phyloP scores from a whole-genome alignment of 352 stramenopile genomes.

The Pythium monospermum region DNA sequence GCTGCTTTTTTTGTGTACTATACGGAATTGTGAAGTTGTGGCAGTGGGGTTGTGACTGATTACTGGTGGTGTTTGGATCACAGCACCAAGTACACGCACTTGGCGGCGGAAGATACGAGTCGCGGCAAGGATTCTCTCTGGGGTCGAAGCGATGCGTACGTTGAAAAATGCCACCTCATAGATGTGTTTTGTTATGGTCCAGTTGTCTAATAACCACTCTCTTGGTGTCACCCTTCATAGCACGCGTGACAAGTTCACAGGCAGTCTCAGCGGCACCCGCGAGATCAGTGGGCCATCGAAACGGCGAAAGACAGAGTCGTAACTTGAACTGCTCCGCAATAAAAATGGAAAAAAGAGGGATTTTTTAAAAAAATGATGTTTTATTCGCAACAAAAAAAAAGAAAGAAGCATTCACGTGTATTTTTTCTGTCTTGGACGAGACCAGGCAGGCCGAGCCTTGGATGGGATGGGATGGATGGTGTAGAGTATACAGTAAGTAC shows the following conservation, averaged over 20 bases:
- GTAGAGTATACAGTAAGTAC: too few species aligned
- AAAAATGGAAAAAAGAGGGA: neutral
- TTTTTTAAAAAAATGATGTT: neutral
- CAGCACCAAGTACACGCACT: constrained; percentile 97
- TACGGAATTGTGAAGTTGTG: neutral
- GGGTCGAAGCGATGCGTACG: constrained; percentile 59
- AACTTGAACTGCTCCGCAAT: neutral
- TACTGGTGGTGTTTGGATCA: neutral
- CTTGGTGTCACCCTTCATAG: constrained; percentile 11
- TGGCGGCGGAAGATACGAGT: constrained; percentile 96
- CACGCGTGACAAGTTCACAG: constrained; percentile 79
- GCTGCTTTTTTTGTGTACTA: neutral
- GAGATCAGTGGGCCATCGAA: constrained; percentile 53
- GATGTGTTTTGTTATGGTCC: neutral
- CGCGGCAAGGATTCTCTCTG: constrained; percentile 76
- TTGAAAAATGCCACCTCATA: neutral
- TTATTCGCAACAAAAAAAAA: constrained; percentile 4
- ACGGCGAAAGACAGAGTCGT: constrained; percentile 31
- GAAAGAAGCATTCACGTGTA: constrained; percentile 27
- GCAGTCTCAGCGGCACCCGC: constrained; percentile 66
- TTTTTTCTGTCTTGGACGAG: too few species aligned
- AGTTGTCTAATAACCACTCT: neutral
- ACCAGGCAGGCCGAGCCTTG: too few species aligned
- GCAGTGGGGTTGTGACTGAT: neutral
- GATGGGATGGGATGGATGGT: neutral